A percentile compares a stretch with the other conserved stretches of the same genome.
These are phyloP conservation scores for Dictyostelium brefeldianum DNA, from an alignment of 78 protist species.

Conservation along the genomic window DNA sequence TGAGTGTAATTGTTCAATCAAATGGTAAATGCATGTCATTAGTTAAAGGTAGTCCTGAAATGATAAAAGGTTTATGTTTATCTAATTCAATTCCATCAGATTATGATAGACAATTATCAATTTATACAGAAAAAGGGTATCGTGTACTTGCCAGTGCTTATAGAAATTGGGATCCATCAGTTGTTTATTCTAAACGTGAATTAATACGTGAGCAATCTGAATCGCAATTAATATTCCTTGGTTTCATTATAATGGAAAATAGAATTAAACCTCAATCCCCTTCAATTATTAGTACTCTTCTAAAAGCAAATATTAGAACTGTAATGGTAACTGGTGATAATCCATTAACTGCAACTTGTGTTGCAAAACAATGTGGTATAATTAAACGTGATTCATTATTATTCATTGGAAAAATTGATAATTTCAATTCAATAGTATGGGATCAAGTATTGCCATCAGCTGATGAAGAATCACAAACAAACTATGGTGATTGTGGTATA, in stretches of 20 bases:
- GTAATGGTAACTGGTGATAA: constrained; percentile 94
- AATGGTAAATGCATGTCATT: not conserved
- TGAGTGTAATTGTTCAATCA: constrained; percentile 81
- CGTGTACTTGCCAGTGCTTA: constrained; percentile 91
- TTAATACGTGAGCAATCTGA: constrained; percentile 55
- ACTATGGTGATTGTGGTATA: too few relatives aligned
- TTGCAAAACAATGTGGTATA: constrained; percentile 88
- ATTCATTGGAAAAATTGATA: constrained; percentile 12
- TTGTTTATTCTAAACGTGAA: not conserved
- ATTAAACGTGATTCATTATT: not conserved
- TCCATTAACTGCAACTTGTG: constrained; percentile 91
- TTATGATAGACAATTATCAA: constrained; percentile 15
- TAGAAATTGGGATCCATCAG: not conserved
- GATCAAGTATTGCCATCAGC: too few relatives aligned
- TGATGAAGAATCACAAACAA: not conserved
- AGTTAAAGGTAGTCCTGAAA: constrained; percentile 94
- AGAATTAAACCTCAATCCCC: constrained; percentile 82
- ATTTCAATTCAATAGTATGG: too few relatives aligned
- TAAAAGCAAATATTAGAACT: constrained; percentile 64
- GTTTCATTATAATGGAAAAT: constrained; percentile 84
- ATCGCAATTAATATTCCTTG: constrained; percentile 56
- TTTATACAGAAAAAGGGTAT: constrained; percentile 86
- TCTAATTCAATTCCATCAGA: constrained; percentile 80
- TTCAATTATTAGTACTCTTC: constrained; percentile 49
- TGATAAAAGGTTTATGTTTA: constrained; percentile 63